A percentile compares a stretch with the other conserved stretches of the same genome.
phyloP scores from a whole-genome alignment of 2,329 filamentous ascomycete species.

The Knufia petricola region DNA sequence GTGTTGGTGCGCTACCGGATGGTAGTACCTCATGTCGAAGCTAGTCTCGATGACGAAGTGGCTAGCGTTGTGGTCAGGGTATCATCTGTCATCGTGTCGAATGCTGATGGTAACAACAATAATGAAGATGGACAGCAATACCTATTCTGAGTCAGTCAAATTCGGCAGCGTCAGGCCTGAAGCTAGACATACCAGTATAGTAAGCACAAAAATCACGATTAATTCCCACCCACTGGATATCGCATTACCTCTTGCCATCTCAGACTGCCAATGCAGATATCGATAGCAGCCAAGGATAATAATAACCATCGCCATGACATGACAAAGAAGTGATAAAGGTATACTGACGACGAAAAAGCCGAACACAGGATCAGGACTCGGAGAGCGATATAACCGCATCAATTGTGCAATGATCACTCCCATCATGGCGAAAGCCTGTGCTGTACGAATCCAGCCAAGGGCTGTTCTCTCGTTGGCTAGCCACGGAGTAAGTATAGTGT shows the following conservation, averaged over 20 bases:
- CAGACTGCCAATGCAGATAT: slow-evolving; percentile 48
- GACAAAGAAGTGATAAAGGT: slow-evolving; percentile 34
- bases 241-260: slow-evolving; percentile 30
- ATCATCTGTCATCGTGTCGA: slow-evolving; percentile 8
- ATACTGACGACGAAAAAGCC: slow-evolving; percentile 20
- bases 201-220: slow-evolving; percentile 13
- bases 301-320: slow-evolving; percentile 38
- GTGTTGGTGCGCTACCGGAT: too few species aligned
- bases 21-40: too few species aligned
- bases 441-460: slow-evolving; percentile 19
- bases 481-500: neutral
- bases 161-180: neutral
- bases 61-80: neutral
- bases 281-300: slow-evolving; percentile 42
- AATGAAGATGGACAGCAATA: slow-evolving; percentile 15
- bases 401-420: slow-evolving; percentile 19
- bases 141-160: slow-evolving; percentile 11
- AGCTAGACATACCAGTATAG: slow-evolving; percentile 14
- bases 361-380: slow-evolving; percentile 13
- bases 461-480: slow-evolving; percentile 21
- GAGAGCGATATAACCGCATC: slow-evolving; percentile 15
- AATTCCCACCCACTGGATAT: slow-evolving; percentile 20
- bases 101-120: slow-evolving; percentile 14
- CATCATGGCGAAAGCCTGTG: slow-evolving; percentile 18
- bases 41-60: neutral